A percentile compares a stretch with the other conserved stretches of the same genome.
Evolutionary conservation across 345 rosid species (phyloP).

Genomic region (Firmiana major): DNA sequence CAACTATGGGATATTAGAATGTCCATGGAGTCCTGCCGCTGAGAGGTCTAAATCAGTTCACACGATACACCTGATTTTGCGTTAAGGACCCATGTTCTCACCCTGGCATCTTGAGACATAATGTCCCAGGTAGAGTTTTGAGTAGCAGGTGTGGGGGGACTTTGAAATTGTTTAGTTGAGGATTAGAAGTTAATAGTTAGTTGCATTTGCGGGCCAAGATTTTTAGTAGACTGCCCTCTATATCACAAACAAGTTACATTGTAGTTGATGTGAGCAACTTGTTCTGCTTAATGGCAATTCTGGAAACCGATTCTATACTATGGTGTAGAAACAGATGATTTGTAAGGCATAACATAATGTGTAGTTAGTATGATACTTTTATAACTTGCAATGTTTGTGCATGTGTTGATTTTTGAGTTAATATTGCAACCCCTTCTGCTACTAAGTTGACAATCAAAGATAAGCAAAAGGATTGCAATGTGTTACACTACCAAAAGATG

Average conservation of each 20-base stretch:
- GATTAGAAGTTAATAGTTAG: constrained; percentile 18
- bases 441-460: background rate
- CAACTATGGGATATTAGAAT: background rate
- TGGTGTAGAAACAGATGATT: background rate
- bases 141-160: constrained; percentile 20
- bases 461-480: background rate
- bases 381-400: background rate
- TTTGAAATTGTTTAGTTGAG: constrained; percentile 13
- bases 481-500: background rate
- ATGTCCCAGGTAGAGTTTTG: constrained; percentile 20
- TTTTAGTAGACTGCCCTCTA: constrained; percentile 18
- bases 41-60: constrained; percentile 19
- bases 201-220: constrained; percentile 10
- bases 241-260: constrained; percentile 13
- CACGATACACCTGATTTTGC: background rate
- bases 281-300: background rate
- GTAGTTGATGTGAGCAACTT: constrained; percentile 13
- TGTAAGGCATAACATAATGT: background rate
- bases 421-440: background rate
- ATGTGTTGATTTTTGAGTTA: background rate
- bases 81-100: constrained; percentile 14
- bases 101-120: constrained; percentile 22
- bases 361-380: background rate
- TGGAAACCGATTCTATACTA: background rate
- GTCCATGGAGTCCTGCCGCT: constrained; percentile 1